Conservation (phyloP, 2,329 filamentous ascomycete genomes). For the Botrytis fragariae region DNA sequence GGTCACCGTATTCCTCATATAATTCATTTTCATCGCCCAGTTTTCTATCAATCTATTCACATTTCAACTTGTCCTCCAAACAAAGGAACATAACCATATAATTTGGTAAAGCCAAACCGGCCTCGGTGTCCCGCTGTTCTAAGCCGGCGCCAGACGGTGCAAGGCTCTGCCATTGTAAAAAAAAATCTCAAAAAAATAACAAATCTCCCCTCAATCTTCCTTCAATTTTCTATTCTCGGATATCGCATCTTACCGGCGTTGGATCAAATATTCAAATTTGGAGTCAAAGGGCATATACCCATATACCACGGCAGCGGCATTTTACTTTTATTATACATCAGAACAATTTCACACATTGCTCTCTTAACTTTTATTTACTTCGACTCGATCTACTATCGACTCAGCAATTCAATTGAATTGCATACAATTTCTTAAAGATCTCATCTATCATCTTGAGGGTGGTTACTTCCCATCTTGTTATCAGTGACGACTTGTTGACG, state of each 20-base stretch:
- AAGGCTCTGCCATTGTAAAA: conserved; percentile 35
- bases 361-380: conserved; percentile 24
- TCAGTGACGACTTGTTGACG: conserved; percentile 24
- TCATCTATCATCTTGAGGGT: conserved; percentile 31
- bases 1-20: conserved; percentile 34
- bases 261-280: conserved; percentile 18
- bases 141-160: conserved; percentile 39
- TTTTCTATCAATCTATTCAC: conserved; percentile 21
- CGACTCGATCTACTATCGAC: conserved; percentile 39
- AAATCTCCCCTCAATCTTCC: conserved; percentile 26
- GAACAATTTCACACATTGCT: conserved; percentile 9
- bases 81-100: conserved; percentile 28
- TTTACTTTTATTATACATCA: conserved; percentile 21
- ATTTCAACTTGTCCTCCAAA: conserved; percentile 25
- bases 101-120: conserved; percentile 37
- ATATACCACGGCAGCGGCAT: conserved; percentile 34
- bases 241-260: conserved; percentile 36
- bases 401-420: conserved; percentile 37
- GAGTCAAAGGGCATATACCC: conserved; percentile 33
- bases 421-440: conserved; percentile 31
- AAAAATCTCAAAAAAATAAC: not conserved
- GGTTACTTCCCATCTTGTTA: conserved; percentile 25
- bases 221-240: conserved; percentile 26
- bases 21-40: conserved; percentile 30
- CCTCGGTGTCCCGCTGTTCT: conserved; percentile 37